A percentile compares a stretch with the other conserved stretches of the same genome.
Evolutionary conservation across 148 eudicot species (phyloP).

Genomic region (Rhododendron ferrugineum): DNA sequence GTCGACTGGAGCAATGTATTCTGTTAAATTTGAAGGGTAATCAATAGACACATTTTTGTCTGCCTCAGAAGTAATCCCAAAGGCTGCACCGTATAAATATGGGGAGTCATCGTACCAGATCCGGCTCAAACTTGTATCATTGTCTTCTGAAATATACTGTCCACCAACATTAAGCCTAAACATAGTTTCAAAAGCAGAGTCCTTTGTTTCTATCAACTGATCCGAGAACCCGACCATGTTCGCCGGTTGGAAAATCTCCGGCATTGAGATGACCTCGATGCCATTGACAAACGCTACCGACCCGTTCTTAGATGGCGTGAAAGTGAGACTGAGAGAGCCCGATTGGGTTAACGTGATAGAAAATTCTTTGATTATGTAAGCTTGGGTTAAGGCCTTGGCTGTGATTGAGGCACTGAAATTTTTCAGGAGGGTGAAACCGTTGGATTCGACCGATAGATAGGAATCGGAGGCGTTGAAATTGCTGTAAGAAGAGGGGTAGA

Average conservation of each 20-base stretch:
- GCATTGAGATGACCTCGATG: conserved; percentile 55
- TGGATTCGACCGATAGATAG: conserved; percentile 45
- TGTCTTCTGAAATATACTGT: conserved; percentile 38
- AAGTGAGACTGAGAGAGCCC: conserved; percentile 30
- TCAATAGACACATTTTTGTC: conserved; percentile 18
- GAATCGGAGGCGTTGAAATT: conserved; percentile 42
- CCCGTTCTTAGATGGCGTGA: conserved; percentile 28
- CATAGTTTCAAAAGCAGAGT: conserved; percentile 33
- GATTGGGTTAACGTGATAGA: conserved; percentile 28
- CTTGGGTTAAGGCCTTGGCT: conserved; percentile 58
- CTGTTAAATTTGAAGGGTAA: conserved; percentile 20
- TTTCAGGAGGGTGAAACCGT: conserved; percentile 46
- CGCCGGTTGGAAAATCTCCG: conserved; percentile 40
- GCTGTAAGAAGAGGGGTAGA: conserved; percentile 61
- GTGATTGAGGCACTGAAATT: conserved; percentile 72
- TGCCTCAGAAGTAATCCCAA: conserved; percentile 45
- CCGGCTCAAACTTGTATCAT: conserved; percentile 66
- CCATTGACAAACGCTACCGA: conserved; percentile 74
- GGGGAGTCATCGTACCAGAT: conserved; percentile 89
- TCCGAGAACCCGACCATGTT: conserved; percentile 35
- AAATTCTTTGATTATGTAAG: conserved; percentile 67
- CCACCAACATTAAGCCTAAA: conserved; percentile 80
- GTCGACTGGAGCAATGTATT: conserved; percentile 44
- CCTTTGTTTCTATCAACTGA: conserved; percentile 10
- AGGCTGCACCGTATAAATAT: conserved; percentile 42